A percentile compares a stretch with the other conserved stretches of the same genome.
These are phyloP conservation scores for Mycena crocata DNA, from an alignment of 768 basidiomycete species.

Conservation along the genomic window DNA sequence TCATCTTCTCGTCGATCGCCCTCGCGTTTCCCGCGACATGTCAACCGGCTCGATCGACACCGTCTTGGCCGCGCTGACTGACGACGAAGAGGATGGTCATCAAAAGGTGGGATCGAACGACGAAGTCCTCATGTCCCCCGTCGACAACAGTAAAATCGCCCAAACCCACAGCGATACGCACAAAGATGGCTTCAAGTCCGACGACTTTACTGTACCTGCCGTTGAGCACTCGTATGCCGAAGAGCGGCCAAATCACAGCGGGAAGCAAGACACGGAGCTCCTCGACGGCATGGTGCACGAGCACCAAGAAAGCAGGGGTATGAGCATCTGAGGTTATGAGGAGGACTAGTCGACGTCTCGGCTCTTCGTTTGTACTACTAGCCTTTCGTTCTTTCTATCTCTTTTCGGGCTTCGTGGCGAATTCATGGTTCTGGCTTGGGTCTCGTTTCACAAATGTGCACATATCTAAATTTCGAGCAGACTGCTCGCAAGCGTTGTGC, in stretches of 20 bases:
- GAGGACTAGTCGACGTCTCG: not conserved
- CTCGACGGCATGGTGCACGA: not conserved
- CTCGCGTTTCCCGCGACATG: too few species aligned
- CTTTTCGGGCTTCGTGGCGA: constrained; percentile 6
- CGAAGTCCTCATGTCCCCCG: not conserved
- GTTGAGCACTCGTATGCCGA: not conserved
- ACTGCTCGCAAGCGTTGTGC: too few species aligned
- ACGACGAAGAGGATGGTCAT: not conserved
- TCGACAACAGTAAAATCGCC: not conserved
- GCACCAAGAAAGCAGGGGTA: not conserved
- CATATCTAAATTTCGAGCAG: too few species aligned
- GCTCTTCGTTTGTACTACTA: constrained; percentile 14
- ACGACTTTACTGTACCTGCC: not conserved
- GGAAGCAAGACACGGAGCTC: not conserved
- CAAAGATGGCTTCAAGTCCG: not conserved
- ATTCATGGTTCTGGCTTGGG: constrained; percentile 15
- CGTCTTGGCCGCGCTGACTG: not conserved
- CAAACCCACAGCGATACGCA: not conserved
- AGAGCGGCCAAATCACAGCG: not conserved
- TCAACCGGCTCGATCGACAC: not conserved
- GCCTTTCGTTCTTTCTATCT: constrained; percentile 6
- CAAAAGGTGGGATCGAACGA: not conserved
- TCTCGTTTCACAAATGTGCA: too few species aligned
- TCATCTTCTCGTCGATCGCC: constrained; percentile 4
- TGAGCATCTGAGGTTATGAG: too few species aligned